These are phyloP conservation scores for Metrosideros polymorpha DNA, from an alignment of 441 rosid genomes.

Conservation along the genomic window DNA sequence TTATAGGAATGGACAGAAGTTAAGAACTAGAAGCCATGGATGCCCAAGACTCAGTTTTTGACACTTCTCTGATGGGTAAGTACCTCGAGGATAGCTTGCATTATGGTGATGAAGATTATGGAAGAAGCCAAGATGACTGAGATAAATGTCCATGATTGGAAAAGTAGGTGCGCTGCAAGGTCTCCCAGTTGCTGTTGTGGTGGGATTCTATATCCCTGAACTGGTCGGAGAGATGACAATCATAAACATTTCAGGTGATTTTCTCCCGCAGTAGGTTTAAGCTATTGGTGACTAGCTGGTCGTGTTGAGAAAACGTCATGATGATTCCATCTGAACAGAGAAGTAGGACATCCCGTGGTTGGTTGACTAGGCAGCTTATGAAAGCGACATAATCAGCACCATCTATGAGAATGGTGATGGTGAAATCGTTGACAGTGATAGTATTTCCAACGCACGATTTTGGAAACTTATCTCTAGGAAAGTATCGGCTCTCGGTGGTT, in stretches of 20 bases:
- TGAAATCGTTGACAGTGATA: no score
- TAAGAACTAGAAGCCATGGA: not conserved
- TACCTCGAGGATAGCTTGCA: not conserved
- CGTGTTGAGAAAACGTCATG: not conserved
- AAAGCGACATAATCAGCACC: no score
- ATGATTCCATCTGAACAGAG: not conserved
- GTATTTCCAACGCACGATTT: not conserved
- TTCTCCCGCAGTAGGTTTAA: not conserved
- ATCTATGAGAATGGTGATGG: no score
- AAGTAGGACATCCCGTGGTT: not conserved
- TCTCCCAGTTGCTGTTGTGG: not conserved
- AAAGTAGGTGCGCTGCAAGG: not conserved
- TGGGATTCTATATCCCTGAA: not conserved
- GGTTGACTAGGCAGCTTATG: no score
- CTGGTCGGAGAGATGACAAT: not conserved
- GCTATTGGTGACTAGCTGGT: not conserved
- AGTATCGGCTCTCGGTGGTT: no score
- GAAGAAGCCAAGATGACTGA: not conserved
- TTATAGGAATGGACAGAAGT: not conserved
- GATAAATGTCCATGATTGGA: not conserved
- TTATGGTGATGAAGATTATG: not conserved
- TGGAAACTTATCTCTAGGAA: not conserved
- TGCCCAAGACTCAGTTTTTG: not conserved
- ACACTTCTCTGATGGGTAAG: not conserved
- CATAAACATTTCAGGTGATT: not conserved